Base-by-base conservation (phyloP, 2,329 filamentous ascomycete genomes). In the Colletotrichum scovillei region DNA sequence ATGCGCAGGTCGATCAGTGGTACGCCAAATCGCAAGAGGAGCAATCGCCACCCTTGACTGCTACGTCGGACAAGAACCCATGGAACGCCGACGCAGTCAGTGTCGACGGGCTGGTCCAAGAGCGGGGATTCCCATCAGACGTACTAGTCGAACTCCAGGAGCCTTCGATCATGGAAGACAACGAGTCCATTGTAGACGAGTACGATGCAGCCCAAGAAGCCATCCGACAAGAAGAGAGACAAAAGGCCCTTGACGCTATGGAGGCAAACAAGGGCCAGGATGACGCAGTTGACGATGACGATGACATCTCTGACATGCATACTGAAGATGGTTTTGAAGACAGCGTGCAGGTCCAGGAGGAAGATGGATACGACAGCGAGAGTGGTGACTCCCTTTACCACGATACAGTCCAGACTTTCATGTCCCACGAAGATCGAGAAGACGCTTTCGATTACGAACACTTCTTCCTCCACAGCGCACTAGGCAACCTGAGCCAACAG, bases 401-500 rank as follows among this genome's bases (percentile, higher is more conserved):
- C 77, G 91, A 92, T 76, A 85, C 88, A 0, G 81, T 87, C 60
- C 86, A 90, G 67, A 87, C 90, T 64, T 88, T 89, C 9, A 84
- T 93, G 6, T 94, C 95, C 0, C 96, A 98, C 78, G 96, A 98
- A 83, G 95, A 98, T 81, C 93, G 96, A 24, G 92, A 95, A 76
- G 96, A 98, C 81, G 95, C 95, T 1, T 98, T 98, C 79, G 96
- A 98, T 81, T 98, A 98, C 75, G 94, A 98, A 81, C 92, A 97
- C 80, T 98, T 98, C 84, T 98, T 98, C 81, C 87, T 98, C 16
- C 95, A 98, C 81, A 97, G 94, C 76, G 95, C 95, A 12, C 92
- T 98, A 89, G 95, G 95, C 6, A 95, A 89, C 2, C 92, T 95
- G 79, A 91, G 89, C 76, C 85, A 88, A 71, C 85, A 86, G 73